Percentiles rank a stretch among this genome's conserved stretches.
Evolutionary conservation across 345 rosid genomes (phyloP).

Genomic region (Lepidium sativum): DNA sequence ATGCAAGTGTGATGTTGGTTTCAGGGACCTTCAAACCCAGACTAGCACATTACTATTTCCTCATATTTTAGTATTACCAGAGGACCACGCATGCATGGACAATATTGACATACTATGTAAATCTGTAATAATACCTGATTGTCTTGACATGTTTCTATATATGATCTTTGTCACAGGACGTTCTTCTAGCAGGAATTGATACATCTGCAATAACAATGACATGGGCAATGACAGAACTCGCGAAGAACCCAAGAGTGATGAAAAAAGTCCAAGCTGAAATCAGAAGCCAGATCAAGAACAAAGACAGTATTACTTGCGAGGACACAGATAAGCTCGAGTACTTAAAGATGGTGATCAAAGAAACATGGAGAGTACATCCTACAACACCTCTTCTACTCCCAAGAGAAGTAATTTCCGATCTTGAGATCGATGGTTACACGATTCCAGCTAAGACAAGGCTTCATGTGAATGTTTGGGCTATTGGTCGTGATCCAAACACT

Average conservation of each 20-base stretch:
- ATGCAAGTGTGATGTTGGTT: too few species aligned
- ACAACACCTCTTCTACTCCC: constrained; percentile 31
- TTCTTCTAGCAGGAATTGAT: constrained; percentile 2
- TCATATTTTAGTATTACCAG: too few species aligned
- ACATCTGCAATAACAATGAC: constrained; percentile 9
- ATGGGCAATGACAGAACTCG: constrained; percentile 42
- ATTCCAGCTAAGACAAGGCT: constrained; percentile 29
- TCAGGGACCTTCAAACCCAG: too few species aligned
- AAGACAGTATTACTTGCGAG: constrained; percentile 8
- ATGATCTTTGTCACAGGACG: constrained; percentile 15
- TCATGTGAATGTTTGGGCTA: constrained; percentile 41
- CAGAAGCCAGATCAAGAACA: constrained; percentile 16
- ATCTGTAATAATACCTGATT: too few species aligned
- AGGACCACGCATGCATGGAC: too few species aligned
- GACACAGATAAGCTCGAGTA: constrained; percentile 26
- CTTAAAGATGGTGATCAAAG: constrained; percentile 38
- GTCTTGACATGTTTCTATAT: background rate
- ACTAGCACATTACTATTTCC: too few species aligned
- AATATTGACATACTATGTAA: too few species aligned
- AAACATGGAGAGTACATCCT: constrained; percentile 44
- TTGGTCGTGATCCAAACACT: constrained; percentile 34
- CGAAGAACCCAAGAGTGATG: constrained; percentile 31
- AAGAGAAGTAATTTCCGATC: constrained; percentile 35
- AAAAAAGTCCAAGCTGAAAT: constrained; percentile 36
- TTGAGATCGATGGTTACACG: constrained; percentile 26